Base-by-base conservation (phyloP, 2,329 filamentous ascomycete species). In the Alternaria triticimaculans region DNA sequence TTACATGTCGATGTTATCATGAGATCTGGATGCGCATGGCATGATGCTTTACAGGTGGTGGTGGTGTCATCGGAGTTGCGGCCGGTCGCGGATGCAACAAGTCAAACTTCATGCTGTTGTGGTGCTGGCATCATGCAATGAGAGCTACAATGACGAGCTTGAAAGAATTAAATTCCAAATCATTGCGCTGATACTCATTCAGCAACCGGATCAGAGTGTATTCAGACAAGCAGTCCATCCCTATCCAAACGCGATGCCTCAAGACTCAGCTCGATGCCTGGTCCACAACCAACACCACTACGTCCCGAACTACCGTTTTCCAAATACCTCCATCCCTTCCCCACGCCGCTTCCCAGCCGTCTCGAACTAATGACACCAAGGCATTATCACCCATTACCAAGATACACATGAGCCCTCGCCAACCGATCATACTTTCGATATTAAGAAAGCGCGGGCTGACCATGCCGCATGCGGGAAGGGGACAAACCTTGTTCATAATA, bases 401-500 rank as follows among this genome's bases (percentile, higher is more conserved):
- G 25, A 43, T 33, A 62, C 25, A 44, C n/a, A 54, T 23, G 14
- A 25, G 58, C 53, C 55, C 56, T 63, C 58, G 57, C 60, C 55
- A 55, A 50, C 41, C 23, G 20, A 53, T 51, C 43, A 54, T 61
- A 50, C 51, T 62, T 57, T 62, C 54, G 55, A 65, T 72, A 72
- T 69, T 63, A 60, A 56, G 21, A 54, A 60, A 44, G 58, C 56
- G 44, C 50, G 48, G 50, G 51, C 58, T 20, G 15, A 59, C 55
- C 43, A 64, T 44, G 26, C 23, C 51, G 49, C 28, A 56, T 54
- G 11, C 45, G 57, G 61, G 46, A 54, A 57, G 50, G 66, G n/a
- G 33, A 20, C 14, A 26, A 69, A 65, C 66, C 72, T 63, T 67
- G 67, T 69, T 68, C 70, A 69, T 71, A 74, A 72, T 69, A 73